Percentiles rank a stretch among this genome's conserved stretches.
Evolutionary conservation across 108 stramenopile genomes (phyloP).

Genomic region (Phaeodactylum tricornutum): DNA sequence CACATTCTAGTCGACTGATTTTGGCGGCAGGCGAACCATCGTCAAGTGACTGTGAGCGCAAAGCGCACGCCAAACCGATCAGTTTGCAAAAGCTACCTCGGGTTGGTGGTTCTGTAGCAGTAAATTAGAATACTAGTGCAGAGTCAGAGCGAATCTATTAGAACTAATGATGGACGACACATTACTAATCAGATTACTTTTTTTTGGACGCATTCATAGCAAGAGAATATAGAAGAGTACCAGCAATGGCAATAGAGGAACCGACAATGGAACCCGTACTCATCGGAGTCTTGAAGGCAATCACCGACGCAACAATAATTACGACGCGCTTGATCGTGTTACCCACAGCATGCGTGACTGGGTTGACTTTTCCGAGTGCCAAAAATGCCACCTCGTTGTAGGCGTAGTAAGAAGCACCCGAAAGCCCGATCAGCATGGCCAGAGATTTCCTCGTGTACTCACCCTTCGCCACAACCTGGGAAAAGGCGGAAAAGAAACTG

Average conservation of each 20-base stretch:
- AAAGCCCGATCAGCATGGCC: slow-evolving; percentile 41
- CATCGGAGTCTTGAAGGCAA: slow-evolving; percentile 97
- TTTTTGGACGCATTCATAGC: slow-evolving; percentile 90
- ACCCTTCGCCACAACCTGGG: slow-evolving; percentile 67
- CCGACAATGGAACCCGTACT: slow-evolving; percentile 88
- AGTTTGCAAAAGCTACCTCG: no score
- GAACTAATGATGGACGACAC: no score
- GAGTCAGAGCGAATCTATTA: no score
- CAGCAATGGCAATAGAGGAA: slow-evolving; percentile 85
- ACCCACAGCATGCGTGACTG: slow-evolving; percentile 95
- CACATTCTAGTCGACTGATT: no score
- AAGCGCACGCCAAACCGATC: no score
- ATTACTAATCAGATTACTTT: no score
- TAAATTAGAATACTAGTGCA: no score
- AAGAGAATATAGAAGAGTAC: slow-evolving; percentile 91
- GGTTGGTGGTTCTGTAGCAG: no score
- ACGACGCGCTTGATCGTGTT: slow-evolving; percentile 99
- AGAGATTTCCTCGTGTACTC: slow-evolving; percentile 59
- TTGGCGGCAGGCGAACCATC: no score
- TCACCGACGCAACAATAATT: slow-evolving; percentile 91
- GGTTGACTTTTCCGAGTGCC: slow-evolving; percentile 92
- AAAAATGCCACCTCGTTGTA: slow-evolving; percentile 99
- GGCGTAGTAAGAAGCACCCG: slow-evolving; percentile 86
- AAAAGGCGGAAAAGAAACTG: slow-evolving; percentile 69
- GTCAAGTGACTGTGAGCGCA: no score